Percentiles rank a stretch among this genome's conserved stretches.
Evolutionary conservation across 2,329 filamentous ascomycete genomes (phyloP).

Genomic region (Anthostomella pinea): DNA sequence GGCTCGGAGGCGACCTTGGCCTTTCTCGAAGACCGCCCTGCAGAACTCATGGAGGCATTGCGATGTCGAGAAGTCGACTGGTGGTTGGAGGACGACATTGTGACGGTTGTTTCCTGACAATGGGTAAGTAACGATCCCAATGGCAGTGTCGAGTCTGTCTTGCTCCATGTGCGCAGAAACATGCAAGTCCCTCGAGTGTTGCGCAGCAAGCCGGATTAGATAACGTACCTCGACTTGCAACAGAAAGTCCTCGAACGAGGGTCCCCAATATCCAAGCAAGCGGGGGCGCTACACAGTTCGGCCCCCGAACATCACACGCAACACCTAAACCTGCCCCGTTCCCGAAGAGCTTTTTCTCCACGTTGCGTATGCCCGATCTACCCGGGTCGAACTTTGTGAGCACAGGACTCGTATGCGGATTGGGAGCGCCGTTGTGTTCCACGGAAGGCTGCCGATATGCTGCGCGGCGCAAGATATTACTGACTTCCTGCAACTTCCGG

Average conservation of each 20-base stretch:
- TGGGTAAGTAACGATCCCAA: constrained; percentile 22
- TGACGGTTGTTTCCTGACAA: constrained; percentile 36
- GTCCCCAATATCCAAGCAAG: constrained; percentile 38
- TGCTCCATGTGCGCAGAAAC: constrained; percentile 9
- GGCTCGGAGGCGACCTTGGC: constrained; percentile 38
- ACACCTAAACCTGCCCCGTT: constrained; percentile 37
- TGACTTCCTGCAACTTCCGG: too few species aligned
- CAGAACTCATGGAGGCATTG: constrained; percentile 56
- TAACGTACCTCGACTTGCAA: constrained; percentile 31
- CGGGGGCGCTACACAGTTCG: constrained; percentile 40
- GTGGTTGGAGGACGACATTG: constrained; percentile 56
- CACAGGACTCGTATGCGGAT: constrained; percentile 21
- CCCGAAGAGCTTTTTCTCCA: constrained; percentile 30
- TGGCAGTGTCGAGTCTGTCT: constrained; percentile 6
- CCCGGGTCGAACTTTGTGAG: constrained; percentile 14
- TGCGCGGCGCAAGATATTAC: constrained; percentile 20
- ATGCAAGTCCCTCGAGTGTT: too few species aligned
- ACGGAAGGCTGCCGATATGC: constrained; percentile 24
- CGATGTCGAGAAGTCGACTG: constrained; percentile 52
- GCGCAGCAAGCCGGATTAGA: constrained; percentile 5
- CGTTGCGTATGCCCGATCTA: constrained; percentile 25
- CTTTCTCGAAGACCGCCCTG: constrained; percentile 50
- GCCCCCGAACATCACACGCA: constrained; percentile 42
- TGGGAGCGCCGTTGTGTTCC: constrained; percentile 21
- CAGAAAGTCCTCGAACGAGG: constrained; percentile 30